These are phyloP conservation scores for Postia placenta DNA, from an alignment of 768 basidiomycete species.

Conservation along the genomic window DNA sequence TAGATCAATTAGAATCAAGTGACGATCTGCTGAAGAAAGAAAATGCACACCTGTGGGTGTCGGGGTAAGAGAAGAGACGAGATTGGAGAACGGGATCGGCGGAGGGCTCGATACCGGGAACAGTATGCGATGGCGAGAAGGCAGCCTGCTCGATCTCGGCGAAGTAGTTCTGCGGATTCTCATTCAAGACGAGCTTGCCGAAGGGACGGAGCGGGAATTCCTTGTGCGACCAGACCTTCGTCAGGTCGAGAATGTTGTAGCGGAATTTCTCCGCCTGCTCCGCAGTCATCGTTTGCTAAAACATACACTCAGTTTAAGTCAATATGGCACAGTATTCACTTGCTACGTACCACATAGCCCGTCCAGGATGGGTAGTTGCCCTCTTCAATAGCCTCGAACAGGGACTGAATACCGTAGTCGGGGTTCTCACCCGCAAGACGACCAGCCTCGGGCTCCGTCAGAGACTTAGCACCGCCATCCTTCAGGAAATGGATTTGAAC, in stretches of 20 bases:
- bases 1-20: neutral
- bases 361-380: slow-evolving; percentile 85
- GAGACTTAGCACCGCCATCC: slow-evolving; percentile 81
- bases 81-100: slow-evolving; percentile 92
- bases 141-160: slow-evolving; percentile 92
- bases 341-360: slow-evolving; percentile 63
- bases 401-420: slow-evolving; percentile 75
- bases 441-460: slow-evolving; percentile 60
- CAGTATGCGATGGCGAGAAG: slow-evolving; percentile 82
- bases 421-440: slow-evolving; percentile 69
- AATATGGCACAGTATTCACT: neutral
- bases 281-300: slow-evolving; percentile 86
- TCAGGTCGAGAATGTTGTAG: slow-evolving; percentile 87
- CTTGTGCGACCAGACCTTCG: slow-evolving; percentile 86
- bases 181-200: slow-evolving; percentile 78
- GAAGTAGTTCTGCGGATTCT: slow-evolving; percentile 84
- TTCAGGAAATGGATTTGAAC: slow-evolving; percentile 79
- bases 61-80: slow-evolving; percentile 92
- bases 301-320: slow-evolving; percentile 6
- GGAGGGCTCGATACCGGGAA: slow-evolving; percentile 87
- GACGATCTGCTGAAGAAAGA: neutral
- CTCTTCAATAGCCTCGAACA: slow-evolving; percentile 80
- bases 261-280: slow-evolving; percentile 88
- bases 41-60: slow-evolving; percentile 46
- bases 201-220: slow-evolving; percentile 86